Conservation (phyloP, 2,329 filamentous ascomycete genomes). For the Sphaerulina musiva region DNA sequence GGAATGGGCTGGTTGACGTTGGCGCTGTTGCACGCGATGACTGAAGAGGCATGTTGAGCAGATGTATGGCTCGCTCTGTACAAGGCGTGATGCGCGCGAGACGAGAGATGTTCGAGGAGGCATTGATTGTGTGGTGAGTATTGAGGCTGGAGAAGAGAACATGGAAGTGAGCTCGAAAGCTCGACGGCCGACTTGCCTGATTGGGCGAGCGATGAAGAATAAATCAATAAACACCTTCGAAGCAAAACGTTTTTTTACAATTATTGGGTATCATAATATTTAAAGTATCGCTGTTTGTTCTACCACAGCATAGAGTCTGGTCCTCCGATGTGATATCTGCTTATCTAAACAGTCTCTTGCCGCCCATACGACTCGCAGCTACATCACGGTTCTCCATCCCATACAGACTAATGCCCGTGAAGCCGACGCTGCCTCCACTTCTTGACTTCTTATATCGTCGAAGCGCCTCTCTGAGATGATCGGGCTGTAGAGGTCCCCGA, state of each 20-base stretch:
- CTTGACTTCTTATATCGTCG: slow-evolving; percentile 58
- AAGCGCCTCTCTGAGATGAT: slow-evolving; percentile 68
- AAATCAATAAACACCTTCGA: not conserved
- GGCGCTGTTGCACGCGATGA: not conserved
- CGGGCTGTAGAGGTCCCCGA: slow-evolving; percentile 59
- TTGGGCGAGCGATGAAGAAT: slow-evolving; percentile 1
- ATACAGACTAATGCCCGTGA: slow-evolving; percentile 45
- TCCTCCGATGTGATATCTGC: not conserved
- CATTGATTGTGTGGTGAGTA: slow-evolving; percentile 6
- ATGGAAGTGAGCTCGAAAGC: not conserved
- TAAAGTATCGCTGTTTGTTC: not conserved
- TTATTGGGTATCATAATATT: not conserved
- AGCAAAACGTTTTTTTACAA: not conserved
- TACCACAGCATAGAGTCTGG: not conserved
- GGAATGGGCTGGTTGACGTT: not conserved
- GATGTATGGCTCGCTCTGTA: slow-evolving; percentile 15
- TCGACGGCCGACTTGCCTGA: slow-evolving; percentile 1
- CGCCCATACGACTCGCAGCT: slow-evolving; percentile 40
- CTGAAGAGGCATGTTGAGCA: slow-evolving; percentile 22
- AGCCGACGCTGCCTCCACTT: slow-evolving; percentile 55
- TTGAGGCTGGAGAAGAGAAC: not conserved
- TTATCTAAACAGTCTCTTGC: slow-evolving; percentile 42
- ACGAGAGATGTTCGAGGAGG: slow-evolving; percentile 14
- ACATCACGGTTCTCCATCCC: slow-evolving; percentile 38
- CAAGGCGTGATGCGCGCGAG: slow-evolving; percentile 4